These are phyloP conservation scores for Gyrodon lividus DNA, from an alignment of 768 basidiomycete genomes.

Conservation along the genomic window DNA sequence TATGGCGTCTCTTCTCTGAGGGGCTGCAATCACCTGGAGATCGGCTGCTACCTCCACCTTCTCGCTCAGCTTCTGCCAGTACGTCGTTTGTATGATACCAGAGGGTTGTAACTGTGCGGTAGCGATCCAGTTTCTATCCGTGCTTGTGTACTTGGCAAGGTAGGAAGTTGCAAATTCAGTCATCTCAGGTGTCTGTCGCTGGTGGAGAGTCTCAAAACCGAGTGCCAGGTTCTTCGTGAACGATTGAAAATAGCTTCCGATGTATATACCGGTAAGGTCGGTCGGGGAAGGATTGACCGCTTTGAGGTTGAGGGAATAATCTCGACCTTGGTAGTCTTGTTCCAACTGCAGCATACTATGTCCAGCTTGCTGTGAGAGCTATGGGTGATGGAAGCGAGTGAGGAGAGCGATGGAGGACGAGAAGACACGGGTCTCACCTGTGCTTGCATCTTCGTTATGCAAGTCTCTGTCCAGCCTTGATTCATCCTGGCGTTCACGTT, in stretches of 20 bases:
- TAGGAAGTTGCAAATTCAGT: slow-evolving; percentile 74
- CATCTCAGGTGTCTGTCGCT: slow-evolving; percentile 71
- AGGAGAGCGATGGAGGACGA: background rate
- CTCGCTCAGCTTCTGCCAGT: slow-evolving; percentile 94
- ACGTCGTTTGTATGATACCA: slow-evolving; percentile 86
- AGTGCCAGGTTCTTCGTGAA: slow-evolving; percentile 86
- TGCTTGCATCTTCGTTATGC: slow-evolving; percentile 82
- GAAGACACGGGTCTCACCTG: slow-evolving; percentile 56
- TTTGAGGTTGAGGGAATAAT: slow-evolving; percentile 84
- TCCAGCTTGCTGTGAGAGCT: slow-evolving; percentile 75
- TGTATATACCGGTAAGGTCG: slow-evolving; percentile 88
- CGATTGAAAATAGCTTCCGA: slow-evolving; percentile 91
- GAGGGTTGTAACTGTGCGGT: slow-evolving; percentile 83
- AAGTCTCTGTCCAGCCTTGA: slow-evolving; percentile 77
- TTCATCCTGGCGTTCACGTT: slow-evolving; percentile 87
- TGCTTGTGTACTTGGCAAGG: slow-evolving; percentile 74
- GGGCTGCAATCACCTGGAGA: slow-evolving; percentile 76
- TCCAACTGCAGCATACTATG: slow-evolving; percentile 94
- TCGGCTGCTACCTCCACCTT: slow-evolving; percentile 98
- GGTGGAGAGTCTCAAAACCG: slow-evolving; percentile 82
- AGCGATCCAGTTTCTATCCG: slow-evolving; percentile 85
- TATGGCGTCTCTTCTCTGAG: slow-evolving; percentile 82
- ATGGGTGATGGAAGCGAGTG: slow-evolving; percentile 16
- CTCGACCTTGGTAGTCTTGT: slow-evolving; percentile 88
- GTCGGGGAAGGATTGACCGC: slow-evolving; percentile 87